A percentile compares a stretch with the other conserved stretches of the same genome.
Evolutionary conservation across 2,329 filamentous ascomycete species (phyloP).

Genomic region (Diaporthe vexans): DNA sequence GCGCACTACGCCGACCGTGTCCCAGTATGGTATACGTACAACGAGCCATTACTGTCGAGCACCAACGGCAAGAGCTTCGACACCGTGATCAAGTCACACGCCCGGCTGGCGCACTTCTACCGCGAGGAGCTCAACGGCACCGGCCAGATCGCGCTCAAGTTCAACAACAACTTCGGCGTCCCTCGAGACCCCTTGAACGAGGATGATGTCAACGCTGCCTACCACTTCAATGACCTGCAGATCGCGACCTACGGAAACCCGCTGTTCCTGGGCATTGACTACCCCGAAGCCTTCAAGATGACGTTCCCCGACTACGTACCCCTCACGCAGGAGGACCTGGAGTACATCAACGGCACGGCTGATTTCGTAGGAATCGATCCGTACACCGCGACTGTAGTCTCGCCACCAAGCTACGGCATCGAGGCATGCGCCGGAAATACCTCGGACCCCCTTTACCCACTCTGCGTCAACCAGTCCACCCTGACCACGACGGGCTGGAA

Average conservation of each 20-base stretch:
- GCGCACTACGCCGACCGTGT: conserved; percentile 66
- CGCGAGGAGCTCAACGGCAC: conserved; percentile 65
- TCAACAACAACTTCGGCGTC: conserved; percentile 65
- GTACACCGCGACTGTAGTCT: conserved; percentile 69
- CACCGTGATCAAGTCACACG: conserved; percentile 62
- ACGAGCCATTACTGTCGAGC: conserved; percentile 62
- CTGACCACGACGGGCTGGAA: conserved; percentile 67
- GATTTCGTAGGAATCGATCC: conserved; percentile 72
- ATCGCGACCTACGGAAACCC: conserved; percentile 67
- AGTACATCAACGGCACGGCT: conserved; percentile 62
- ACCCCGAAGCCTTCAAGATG: conserved; percentile 61
- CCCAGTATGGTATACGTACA: conserved; percentile 66
- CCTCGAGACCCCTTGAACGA: conserved; percentile 56
- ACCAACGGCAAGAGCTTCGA: conserved; percentile 56
- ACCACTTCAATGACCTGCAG: conserved; percentile 62
- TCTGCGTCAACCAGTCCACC: conserved; percentile 65
- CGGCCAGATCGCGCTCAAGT: conserved; percentile 64
- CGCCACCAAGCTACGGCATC: conserved; percentile 57
- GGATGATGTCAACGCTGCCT: conserved; percentile 59
- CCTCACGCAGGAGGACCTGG: conserved; percentile 63
- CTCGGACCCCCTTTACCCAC: conserved; percentile 61
- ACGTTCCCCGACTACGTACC: conserved; percentile 61
- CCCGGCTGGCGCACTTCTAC: conserved; percentile 66
- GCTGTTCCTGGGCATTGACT: conserved; percentile 65
- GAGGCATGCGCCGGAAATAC: conserved; percentile 62